Base-by-base conservation (phyloP, 805 yeast genomes). In the Henningerozyma blattae region DNA sequence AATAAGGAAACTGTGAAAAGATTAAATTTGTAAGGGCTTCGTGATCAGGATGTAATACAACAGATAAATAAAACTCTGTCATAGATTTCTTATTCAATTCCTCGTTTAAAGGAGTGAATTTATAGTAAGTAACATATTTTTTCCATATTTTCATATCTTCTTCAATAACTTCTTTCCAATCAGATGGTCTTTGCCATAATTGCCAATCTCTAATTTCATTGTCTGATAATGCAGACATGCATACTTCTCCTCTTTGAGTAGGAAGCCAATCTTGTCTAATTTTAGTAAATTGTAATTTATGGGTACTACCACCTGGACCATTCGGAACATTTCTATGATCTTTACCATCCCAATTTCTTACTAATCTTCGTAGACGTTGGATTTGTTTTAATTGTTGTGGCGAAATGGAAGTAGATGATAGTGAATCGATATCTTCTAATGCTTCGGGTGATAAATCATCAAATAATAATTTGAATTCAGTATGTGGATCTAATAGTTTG, bases 201-300 rank as follows among this genome's bases (percentile, higher is more conserved):
- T 42, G 56, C 61, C 54, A 57, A 52, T 39, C 41, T 4, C 65
- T 44, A 2, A 70, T 41, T 12, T 71, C 71, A 2, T 52, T 56
- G 1, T 39, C 37, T 0, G 48, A 52, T 9, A 78, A 40, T 44
- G 73, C 75, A 12, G 71, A 75, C 83, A 80, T 73, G 1, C 55
- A 46, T 27, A 82, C 46, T 12, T 79, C 78, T 39, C 75, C 77
- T 36, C 67, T 64, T 18, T 68, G 58, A 0, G 83, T 72, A 1
- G 94, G 94, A 6, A 81, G 49, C 83, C 87, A 83, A 49, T 81
- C 87, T 39, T 80, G 86, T 49, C 80, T 70, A 30, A 84, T 73
- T 46, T 77, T 76, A 0, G 93, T 75, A 39, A 85, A 60, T 10
- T 70, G 61, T 31, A 84, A 58, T 44, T 80, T 79, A 41, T 85